These are phyloP conservation scores for Aspergillus thermomutatus DNA, from an alignment of 2,329 filamentous ascomycete species.

Conservation along the genomic window DNA sequence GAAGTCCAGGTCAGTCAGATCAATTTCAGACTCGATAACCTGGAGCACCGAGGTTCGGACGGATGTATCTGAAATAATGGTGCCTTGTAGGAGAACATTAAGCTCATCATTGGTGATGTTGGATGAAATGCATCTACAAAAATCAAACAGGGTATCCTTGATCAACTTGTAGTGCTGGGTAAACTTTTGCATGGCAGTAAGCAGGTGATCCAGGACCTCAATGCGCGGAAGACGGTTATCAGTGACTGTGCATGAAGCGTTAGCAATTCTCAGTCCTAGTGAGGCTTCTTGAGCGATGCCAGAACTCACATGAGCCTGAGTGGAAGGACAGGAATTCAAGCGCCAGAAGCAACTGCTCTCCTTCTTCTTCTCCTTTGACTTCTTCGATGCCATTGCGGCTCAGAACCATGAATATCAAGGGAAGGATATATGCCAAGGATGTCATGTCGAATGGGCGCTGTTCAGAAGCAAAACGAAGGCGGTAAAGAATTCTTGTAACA, in stretches of 20 bases:
- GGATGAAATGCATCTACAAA: constrained; percentile 77
- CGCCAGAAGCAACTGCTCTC: constrained; percentile 85
- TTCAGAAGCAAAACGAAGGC: constrained; percentile 83
- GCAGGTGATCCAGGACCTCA: constrained; percentile 67
- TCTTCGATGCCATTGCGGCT: constrained; percentile 71
- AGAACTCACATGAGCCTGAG: constrained; percentile 64
- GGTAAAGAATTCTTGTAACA: constrained; percentile 84
- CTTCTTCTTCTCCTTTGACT: constrained; percentile 67
- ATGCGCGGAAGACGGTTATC: constrained; percentile 73
- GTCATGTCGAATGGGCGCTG: constrained; percentile 90
- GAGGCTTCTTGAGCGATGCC: not conserved
- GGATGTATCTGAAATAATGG: constrained; percentile 72
- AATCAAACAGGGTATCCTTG: constrained; percentile 86
- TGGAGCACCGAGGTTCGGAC: constrained; percentile 84
- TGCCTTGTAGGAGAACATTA: constrained; percentile 69
- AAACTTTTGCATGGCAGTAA: constrained; percentile 81
- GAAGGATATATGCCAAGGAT: constrained; percentile 82
- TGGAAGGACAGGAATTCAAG: constrained; percentile 88
- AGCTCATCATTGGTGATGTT: constrained; percentile 75
- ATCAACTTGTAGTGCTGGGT: constrained; percentile 92
- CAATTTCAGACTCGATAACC: constrained; percentile 85
- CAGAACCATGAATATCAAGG: constrained; percentile 75
- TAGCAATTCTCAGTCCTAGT: not conserved
- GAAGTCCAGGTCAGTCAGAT: constrained; percentile 81
- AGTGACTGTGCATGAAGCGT: constrained; percentile 40